Conservation (phyloP, 1,284 basidiomycete genomes). For the Cryptococcus depauperatus region DNA sequence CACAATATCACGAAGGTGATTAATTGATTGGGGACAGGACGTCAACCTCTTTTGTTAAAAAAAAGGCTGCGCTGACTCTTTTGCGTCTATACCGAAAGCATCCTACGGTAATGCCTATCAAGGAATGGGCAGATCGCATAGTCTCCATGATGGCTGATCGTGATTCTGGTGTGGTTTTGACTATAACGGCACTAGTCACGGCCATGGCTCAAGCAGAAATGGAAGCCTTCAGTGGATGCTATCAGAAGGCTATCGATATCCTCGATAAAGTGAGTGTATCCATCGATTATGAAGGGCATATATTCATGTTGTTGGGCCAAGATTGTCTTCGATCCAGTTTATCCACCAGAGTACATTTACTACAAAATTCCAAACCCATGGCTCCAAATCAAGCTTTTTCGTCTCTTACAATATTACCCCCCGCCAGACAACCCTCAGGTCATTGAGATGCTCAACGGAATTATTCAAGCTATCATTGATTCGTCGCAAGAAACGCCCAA, state of each 20-base stretch:
- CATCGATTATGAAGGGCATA: constrained; percentile 13
- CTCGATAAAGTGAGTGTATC: constrained; percentile 60
- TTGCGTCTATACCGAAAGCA: constrained; percentile 92
- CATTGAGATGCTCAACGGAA: constrained; percentile 66
- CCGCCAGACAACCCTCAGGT: constrained; percentile 82
- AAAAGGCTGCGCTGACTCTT: constrained; percentile 93
- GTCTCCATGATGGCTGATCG: constrained; percentile 90
- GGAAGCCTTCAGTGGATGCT: constrained; percentile 81
- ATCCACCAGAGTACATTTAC: constrained; percentile 81
- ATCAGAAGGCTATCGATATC: constrained; percentile 87
- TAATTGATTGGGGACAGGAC: constrained; percentile 53
- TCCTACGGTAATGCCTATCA: constrained; percentile 82
- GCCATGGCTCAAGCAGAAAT: constrained; percentile 89
- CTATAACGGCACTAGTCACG: constrained; percentile 88
- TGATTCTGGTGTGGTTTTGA: constrained; percentile 88
- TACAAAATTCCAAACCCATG: constrained; percentile 92
- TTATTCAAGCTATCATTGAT: constrained; percentile 83
- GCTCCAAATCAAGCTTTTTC: constrained; percentile 93
- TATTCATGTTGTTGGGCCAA: too few relatives aligned
- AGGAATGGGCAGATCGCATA: constrained; percentile 92
- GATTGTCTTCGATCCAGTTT: constrained; percentile 87
- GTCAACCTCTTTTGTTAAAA: constrained; percentile 90
- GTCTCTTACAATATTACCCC: constrained; percentile 90
- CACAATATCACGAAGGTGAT: too few relatives aligned
- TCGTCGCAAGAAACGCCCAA: constrained; percentile 86